A percentile compares a stretch with the other conserved stretches of the same genome.
phyloP scores from a whole-genome alignment of 495 filamentous ascomycete genomes.

The Daldinia grandis region DNA sequence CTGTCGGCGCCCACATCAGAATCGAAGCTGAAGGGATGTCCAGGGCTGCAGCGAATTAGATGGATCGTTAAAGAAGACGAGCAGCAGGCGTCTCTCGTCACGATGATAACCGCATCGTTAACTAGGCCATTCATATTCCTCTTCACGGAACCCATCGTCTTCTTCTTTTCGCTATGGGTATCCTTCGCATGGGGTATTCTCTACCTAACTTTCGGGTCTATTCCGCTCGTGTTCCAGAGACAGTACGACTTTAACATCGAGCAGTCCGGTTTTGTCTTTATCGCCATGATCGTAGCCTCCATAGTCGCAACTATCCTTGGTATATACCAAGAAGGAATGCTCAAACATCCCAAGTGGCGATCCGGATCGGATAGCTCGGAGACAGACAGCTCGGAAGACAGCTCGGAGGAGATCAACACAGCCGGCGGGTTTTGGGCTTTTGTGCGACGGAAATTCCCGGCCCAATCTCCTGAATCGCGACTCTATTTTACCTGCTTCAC shows the following conservation, averaged over 20 bases:
- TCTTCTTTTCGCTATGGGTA: constrained; percentile 93
- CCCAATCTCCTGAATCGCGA: constrained; percentile 74
- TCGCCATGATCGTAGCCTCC: constrained; percentile 72
- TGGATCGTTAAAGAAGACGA: constrained; percentile 90
- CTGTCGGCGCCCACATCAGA: constrained; percentile 24
- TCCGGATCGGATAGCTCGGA: constrained; percentile 51
- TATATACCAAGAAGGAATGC: constrained; percentile 71
- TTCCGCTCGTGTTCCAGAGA: constrained; percentile 78
- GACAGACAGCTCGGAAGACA: constrained; percentile 22
- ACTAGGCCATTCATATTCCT: constrained; percentile 87
- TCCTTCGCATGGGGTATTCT: constrained; percentile 90
- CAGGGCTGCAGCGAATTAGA: constrained; percentile 67
- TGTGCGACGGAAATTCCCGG: constrained; percentile 51
- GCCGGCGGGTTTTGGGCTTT: constrained; percentile 47
- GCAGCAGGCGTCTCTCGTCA: constrained; percentile 70
- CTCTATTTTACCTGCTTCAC: constrained; percentile 86
- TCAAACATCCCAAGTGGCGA: constrained; percentile 54
- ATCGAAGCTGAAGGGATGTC: constrained; percentile 30
- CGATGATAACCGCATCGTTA: constrained; percentile 79
- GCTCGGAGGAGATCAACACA: constrained; percentile 4
- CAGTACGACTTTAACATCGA: constrained; percentile 75
- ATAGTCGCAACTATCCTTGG: constrained; percentile 75
- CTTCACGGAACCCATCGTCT: constrained; percentile 89
- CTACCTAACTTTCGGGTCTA: constrained; percentile 80
- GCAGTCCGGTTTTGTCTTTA: constrained; percentile 76